phyloP scores from a whole-genome alignment of 2,329 filamentous ascomycete genomes.

The Zasmidium angulare region DNA sequence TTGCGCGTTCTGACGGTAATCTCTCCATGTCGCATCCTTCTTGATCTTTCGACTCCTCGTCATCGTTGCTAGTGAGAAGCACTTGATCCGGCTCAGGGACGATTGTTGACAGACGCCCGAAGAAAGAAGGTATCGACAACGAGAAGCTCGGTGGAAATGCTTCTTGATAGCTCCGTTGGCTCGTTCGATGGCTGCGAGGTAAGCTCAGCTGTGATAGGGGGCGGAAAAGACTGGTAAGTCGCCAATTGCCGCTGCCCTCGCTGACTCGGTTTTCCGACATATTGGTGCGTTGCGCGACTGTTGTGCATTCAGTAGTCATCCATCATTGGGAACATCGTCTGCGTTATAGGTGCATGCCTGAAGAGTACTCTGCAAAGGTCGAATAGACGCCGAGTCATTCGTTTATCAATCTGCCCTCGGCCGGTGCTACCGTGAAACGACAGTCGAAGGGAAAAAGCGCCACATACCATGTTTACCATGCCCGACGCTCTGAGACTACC shows the following conservation, averaged over 20 bases:
- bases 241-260: slow-evolving; percentile 1
- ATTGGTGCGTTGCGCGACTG: background rate
- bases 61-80: background rate
- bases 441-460: background rate
- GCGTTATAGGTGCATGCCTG: no score
- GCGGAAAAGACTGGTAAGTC: slow-evolving; percentile 1
- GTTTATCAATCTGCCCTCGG: no score
- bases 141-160: background rate
- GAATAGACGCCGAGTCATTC: no score
- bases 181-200: slow-evolving; percentile 2
- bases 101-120: background rate
- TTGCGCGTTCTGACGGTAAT: background rate
- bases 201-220: background rate
- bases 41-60: background rate
- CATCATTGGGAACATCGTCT: no score
- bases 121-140: background rate
- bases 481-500: background rate
- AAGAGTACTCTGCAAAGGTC: no score
- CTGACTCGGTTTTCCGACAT: slow-evolving; percentile 1
- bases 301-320: background rate
- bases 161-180: background rate
- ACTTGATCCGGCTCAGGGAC: background rate
- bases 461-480: background rate
- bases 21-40: background rate
- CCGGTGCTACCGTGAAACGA: no score